A percentile compares a stretch with the other conserved stretches of the same genome.
phyloP scores from a whole-genome alignment of 306 rosid species.

The Arachis hypogaea region DNA sequence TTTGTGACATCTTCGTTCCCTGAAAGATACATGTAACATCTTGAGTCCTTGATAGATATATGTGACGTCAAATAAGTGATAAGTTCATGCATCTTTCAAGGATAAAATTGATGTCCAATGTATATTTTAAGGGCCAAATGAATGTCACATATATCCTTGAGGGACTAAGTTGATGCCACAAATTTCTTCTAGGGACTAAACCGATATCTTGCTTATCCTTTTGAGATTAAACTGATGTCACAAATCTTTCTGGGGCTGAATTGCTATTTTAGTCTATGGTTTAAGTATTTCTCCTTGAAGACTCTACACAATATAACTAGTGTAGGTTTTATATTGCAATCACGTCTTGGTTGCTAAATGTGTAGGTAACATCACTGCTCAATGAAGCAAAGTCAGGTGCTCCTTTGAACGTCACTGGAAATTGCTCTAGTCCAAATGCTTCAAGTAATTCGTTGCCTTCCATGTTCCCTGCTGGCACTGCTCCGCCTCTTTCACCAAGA shows the following conservation, averaged over 20 bases:
- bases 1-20: too few species aligned
- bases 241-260: too few species aligned
- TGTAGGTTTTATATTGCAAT: slow-evolving; percentile 22
- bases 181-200: too few species aligned
- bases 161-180: too few species aligned
- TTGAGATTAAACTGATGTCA: background rate
- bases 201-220: slow-evolving; percentile 4
- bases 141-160: too few species aligned
- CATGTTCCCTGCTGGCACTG: slow-evolving; percentile 99
- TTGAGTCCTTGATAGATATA: too few species aligned
- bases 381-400: slow-evolving; percentile 88
- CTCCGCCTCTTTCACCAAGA: slow-evolving; percentile 97
- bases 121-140: too few species aligned
- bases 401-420: slow-evolving; percentile 91
- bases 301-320: background rate
- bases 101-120: too few species aligned
- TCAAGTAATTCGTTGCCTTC: slow-evolving; percentile 80
- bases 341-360: slow-evolving; percentile 30
- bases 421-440: slow-evolving; percentile 95
- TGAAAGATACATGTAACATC: too few species aligned
- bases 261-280: background rate
- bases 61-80: too few species aligned
- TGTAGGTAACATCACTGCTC: slow-evolving; percentile 79
- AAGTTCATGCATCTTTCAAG: too few species aligned
- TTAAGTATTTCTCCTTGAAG: slow-evolving; percentile 21